These are phyloP conservation scores for Coemansia sp. DNA, from an alignment of 192 early-diverging fungal species.

Conservation along the genomic window DNA sequence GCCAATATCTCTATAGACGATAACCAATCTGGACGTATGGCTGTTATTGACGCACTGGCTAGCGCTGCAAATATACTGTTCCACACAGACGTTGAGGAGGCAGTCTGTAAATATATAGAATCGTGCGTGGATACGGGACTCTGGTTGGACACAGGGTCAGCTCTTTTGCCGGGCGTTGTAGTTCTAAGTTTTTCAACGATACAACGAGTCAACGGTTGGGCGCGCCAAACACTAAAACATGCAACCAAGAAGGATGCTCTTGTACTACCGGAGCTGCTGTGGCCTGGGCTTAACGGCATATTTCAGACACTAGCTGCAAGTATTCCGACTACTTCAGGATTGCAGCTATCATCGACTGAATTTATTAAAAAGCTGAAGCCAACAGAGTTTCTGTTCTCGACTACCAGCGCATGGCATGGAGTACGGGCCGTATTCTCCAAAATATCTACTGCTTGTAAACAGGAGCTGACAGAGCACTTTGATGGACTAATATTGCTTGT, in stretches of 20 bases:
- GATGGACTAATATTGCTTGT: slow-evolving; percentile 21
- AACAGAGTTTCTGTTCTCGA: slow-evolving; percentile 26
- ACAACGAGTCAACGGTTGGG: slow-evolving; percentile 22
- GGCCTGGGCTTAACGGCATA: slow-evolving; percentile 17
- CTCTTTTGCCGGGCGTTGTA: slow-evolving; percentile 31
- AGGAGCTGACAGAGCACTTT: slow-evolving; percentile 19
- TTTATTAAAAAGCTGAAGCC: not conserved
- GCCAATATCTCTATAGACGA: not conserved
- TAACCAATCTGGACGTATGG: slow-evolving; percentile 8
- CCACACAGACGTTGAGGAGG: slow-evolving; percentile 12
- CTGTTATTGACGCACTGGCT: slow-evolving; percentile 22
- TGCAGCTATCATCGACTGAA: slow-evolving; percentile 4
- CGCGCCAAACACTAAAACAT: slow-evolving; percentile 31
- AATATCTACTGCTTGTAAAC: slow-evolving; percentile 20
- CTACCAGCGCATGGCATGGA: slow-evolving; percentile 31
- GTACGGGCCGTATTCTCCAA: slow-evolving; percentile 27
- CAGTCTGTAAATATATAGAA: slow-evolving; percentile 16
- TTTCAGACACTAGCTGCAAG: slow-evolving; percentile 11
- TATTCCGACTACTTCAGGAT: not conserved
- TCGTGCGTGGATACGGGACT: slow-evolving; percentile 8
- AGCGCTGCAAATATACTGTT: slow-evolving; percentile 20
- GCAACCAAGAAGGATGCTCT: slow-evolving; percentile 15
- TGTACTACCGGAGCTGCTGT: not conserved
- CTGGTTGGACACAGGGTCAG: slow-evolving; percentile 23
- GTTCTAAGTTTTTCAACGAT: slow-evolving; percentile 22